Evolutionary conservation across 2,329 filamentous ascomycete genomes (phyloP).

Genomic region (Epichloe brachyelytri): DNA sequence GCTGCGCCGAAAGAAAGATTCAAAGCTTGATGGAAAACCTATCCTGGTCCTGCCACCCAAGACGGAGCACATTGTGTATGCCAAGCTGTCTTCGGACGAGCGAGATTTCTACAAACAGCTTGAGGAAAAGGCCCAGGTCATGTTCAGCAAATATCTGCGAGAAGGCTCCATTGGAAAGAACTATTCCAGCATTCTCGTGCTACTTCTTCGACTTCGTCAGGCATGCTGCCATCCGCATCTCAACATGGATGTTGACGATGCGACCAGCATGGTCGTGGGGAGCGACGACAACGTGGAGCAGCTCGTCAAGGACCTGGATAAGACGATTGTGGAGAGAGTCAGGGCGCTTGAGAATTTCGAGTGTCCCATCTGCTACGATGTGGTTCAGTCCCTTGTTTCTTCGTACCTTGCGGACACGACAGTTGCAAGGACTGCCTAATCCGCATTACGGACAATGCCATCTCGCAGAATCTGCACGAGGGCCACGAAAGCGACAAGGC

Average conservation of each 20-base stretch:
- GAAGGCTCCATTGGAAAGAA: constrained; percentile 51
- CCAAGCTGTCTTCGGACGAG: constrained; percentile 62
- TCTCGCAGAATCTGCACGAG: constrained; percentile 39
- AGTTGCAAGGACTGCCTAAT: constrained; percentile 67
- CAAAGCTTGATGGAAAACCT: constrained; percentile 65
- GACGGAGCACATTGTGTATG: constrained; percentile 61
- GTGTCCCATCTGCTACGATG: constrained; percentile 75
- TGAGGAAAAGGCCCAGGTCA: constrained; percentile 51
- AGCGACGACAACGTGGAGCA: constrained; percentile 36
- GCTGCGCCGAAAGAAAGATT: constrained; percentile 70
- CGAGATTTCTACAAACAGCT: constrained; percentile 65
- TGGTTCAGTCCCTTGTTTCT: constrained; percentile 61
- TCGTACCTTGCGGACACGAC: constrained; percentile 73
- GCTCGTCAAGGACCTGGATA: constrained; percentile 47
- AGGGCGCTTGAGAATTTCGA: constrained; percentile 49
- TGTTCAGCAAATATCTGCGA: constrained; percentile 66
- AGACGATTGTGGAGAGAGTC: constrained; percentile 53
- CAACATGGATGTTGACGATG: constrained; percentile 22
- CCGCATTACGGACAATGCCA: constrained; percentile 49
- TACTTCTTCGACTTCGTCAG: constrained; percentile 73
- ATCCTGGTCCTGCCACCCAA: constrained; percentile 67
- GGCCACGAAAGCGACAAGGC: constrained; percentile 44
- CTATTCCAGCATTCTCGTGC: constrained; percentile 69
- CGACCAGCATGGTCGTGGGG: constrained; percentile 19
- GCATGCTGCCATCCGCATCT: constrained; percentile 33